Evolutionary conservation across 2,329 filamentous ascomycete genomes (phyloP).

Genomic region (Botrytis paeoniae): DNA sequence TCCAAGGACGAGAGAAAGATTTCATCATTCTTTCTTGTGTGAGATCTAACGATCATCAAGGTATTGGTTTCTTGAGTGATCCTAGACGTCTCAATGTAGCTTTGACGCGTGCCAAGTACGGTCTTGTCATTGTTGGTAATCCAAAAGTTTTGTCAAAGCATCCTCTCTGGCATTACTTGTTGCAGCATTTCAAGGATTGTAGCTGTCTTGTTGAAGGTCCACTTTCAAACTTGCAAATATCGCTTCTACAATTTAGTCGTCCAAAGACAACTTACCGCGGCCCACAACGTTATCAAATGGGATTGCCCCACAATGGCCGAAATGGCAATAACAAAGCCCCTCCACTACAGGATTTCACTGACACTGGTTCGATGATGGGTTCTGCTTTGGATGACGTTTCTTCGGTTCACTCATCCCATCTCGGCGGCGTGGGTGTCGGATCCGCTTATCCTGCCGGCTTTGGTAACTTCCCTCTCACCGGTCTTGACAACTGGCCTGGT

Average conservation of each 20-base stretch:
- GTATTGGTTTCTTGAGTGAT: slow-evolving; percentile 97
- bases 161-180: slow-evolving; percentile 92
- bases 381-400: slow-evolving; percentile 98
- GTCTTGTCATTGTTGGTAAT: slow-evolving; percentile 93
- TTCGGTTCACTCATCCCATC: slow-evolving; percentile 86
- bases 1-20: slow-evolving; percentile 98
- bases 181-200: slow-evolving; percentile 94
- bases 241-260: slow-evolving; percentile 88
- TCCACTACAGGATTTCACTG: slow-evolving; percentile 42
- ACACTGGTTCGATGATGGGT: slow-evolving; percentile 85
- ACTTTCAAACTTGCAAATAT: slow-evolving; percentile 91
- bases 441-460: slow-evolving; percentile 94
- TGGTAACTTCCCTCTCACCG: slow-evolving; percentile 64
- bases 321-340: slow-evolving; percentile 34
- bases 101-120: slow-evolving; percentile 93
- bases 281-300: slow-evolving; percentile 82
- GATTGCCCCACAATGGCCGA: slow-evolving; percentile 49
- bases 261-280: slow-evolving; percentile 90
- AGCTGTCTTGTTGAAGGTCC: slow-evolving; percentile 96
- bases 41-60: slow-evolving; percentile 97
- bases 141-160: slow-evolving; percentile 98
- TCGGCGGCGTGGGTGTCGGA: slow-evolving; percentile 76
- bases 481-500: slow-evolving; percentile 79
- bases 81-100: slow-evolving; percentile 96
- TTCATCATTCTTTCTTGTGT: slow-evolving; percentile 98